Conservation (phyloP, 2,329 filamentous ascomycete species). For the Fusarium nurragi region DNA sequence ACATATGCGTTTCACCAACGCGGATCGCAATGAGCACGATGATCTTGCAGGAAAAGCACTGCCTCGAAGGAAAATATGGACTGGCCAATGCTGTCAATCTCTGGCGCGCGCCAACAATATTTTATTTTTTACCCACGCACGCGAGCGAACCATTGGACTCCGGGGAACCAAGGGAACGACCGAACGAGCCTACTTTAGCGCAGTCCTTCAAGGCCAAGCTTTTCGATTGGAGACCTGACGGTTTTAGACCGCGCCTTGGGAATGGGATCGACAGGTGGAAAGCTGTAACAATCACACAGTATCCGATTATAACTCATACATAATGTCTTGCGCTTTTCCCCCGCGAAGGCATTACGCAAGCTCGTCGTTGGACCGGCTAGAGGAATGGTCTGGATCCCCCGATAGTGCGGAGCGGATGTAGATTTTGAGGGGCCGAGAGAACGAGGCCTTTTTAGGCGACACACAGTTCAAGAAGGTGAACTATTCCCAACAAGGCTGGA, state of each 20-base stretch:
- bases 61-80: slow-evolving; percentile 22
- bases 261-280: slow-evolving; percentile 29
- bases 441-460: slow-evolving; percentile 31
- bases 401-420: slow-evolving; percentile 23
- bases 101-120: slow-evolving; percentile 22
- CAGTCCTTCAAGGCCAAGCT: slow-evolving; percentile 24
- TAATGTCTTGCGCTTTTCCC: slow-evolving; percentile 3
- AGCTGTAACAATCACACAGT: slow-evolving; percentile 10
- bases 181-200: slow-evolving; percentile 15
- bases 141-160: slow-evolving; percentile 20
- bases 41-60: slow-evolving; percentile 12
- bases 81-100: slow-evolving; percentile 5
- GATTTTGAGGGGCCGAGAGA: slow-evolving; percentile 1
- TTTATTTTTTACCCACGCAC: not conserved
- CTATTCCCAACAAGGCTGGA: slow-evolving; percentile 39
- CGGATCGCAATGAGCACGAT: slow-evolving; percentile 33
- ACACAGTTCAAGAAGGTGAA: slow-evolving; percentile 1
- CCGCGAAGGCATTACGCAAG: slow-evolving; percentile 38
- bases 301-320: slow-evolving; percentile 12
- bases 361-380: slow-evolving; percentile 23
- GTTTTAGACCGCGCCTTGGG: slow-evolving; percentile 23
- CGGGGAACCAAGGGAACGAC: slow-evolving; percentile 26
- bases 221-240: slow-evolving; percentile 18
- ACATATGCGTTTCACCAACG: slow-evolving; percentile 32
- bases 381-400: slow-evolving; percentile 40